Evolutionary conservation across 352 stramenopile species (phyloP), one percentile per base, ranked within the genome.

Genomic region (Albugo laibachii): DNA sequence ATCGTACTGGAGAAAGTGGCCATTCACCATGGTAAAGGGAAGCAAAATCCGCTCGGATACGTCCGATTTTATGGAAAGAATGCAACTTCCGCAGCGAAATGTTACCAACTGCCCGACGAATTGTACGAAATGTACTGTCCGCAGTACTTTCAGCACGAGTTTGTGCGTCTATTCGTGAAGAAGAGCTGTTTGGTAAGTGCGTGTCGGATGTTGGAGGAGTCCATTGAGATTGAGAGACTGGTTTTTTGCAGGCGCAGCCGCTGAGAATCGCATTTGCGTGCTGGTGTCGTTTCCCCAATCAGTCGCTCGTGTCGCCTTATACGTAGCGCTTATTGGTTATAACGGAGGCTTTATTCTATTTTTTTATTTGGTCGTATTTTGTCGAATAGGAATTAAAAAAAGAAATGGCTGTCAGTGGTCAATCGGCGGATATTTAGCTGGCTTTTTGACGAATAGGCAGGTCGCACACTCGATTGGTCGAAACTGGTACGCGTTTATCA

Each of bases 61-160:
- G 62, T 87, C 5, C 66, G 75, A 11, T 93, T 93, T 41, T 93
- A 85, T 53, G 62, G 61, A 10, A 86, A 91, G 58, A 65, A 72
- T 36, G 68, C 71, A 11, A 63, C 51, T 5, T 53, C 59, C 27
- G 56, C 41, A 21, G 63, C 58, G 0, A 61, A 44, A 1, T 88
- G 76, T 56, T 84, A 72, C 34, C 59, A 55, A 12, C 53, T 88
- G 15, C 55, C 63, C 1, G 40, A 57, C 18, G 68, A 72, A 34
- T 61, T 62, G 18, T 88, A 88, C 31, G 62, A 65, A 38, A 83
- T 83, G 66, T 62, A 84, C 44, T 69, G 56, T 6, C 76, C 76
- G 0, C 58, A 56, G 24, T 67, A 57, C 13, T 88, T 83, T 54
- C 60, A 84, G 49, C 69, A 89, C 45, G 63, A 44, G 16, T 73